Evolutionary conservation across 768 basidiomycete species (phyloP), one percentile per base, ranked within the genome.

Genomic region (Grammothele lineata): DNA sequence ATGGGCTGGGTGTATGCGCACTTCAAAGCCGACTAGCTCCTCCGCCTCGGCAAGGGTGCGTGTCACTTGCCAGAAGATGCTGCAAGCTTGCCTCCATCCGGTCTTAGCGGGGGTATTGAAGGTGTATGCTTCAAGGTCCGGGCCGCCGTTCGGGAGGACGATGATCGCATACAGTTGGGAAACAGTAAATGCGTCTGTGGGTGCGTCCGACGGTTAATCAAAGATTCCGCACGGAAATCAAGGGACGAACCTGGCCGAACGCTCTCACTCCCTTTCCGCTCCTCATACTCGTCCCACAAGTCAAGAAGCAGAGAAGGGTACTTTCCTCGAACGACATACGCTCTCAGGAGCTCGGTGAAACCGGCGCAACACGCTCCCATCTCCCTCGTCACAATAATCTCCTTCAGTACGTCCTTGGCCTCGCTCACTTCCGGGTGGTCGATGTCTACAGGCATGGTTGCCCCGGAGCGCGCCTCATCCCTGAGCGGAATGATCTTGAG

Each of bases 11-110:
- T 5, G 40, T 3, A 33, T 35, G 56, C 78, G 46, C 53, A 96
- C 95, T 80, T 99, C 96, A 47, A 99, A 98, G 11, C 78, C 73
- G 12, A 85, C 81, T 40, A 85, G 67, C 27, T 78, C 73, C 62
- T 99, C 96, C 2, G 92, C 96, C 36, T 78, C 74, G 0, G 80
- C 81, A 3, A 98, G 75, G 3, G 88, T 71, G 44, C 80, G 80
- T 0, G 81, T 75, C 4, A 95, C 85, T 66, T 96, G 94, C 87
- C 89, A 93, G 65, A 97, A 92, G 21, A 98, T 66, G 47, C 84
- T 86, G 54, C 81, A 85, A 6, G 94, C 92, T 65, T 97, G 87
- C 21, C 74, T 72, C 95, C 95, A 98, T 4, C 76, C 87, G 18
- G 59, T 68, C 65, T 80, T 85, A 23, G 66, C 62, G 4, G 75